Percentiles rank a stretch among this genome's conserved stretches.
Evolutionary conservation across 495 filamentous ascomycete genomes (phyloP).

Genomic region (Peziza echinospora): DNA sequence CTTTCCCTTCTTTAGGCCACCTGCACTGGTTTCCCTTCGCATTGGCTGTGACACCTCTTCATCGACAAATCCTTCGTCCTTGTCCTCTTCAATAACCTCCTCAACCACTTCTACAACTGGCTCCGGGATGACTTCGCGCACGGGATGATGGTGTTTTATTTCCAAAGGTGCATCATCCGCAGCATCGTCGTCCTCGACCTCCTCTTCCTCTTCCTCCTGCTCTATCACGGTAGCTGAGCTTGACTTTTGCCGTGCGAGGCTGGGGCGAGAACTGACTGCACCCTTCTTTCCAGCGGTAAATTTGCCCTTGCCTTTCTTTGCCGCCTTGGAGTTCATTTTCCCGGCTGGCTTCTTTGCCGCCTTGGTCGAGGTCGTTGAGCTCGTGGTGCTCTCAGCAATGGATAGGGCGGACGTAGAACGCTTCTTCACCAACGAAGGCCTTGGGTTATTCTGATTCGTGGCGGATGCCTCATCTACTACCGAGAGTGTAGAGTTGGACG

Average conservation of each 20-base stretch:
- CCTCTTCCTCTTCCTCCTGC: slow-evolving; percentile 1
- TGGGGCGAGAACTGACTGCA: not conserved
- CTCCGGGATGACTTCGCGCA: not conserved
- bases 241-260: not conserved
- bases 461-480: not conserved
- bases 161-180: not conserved
- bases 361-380: not conserved
- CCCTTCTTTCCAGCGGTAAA: not conserved
- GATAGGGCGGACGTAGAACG: not conserved
- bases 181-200: slow-evolving; percentile 4
- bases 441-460: not conserved
- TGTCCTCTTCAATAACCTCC: slow-evolving; percentile 9
- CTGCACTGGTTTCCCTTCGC: not conserved
- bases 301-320: not conserved
- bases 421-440: no score
- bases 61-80: not conserved
- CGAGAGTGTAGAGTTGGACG: not conserved
- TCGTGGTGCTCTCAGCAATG: not conserved
- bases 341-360: not conserved
- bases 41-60: not conserved
- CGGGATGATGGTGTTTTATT: not conserved
- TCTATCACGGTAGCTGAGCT: not conserved
- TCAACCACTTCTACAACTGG: slow-evolving; percentile 7
- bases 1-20: not conserved
- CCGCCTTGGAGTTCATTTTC: not conserved